Evolutionary conservation across 176 grass and related monocot genomes (phyloP), one percentile per base, ranked within the genome.

Genomic region (Stipa capillata): DNA sequence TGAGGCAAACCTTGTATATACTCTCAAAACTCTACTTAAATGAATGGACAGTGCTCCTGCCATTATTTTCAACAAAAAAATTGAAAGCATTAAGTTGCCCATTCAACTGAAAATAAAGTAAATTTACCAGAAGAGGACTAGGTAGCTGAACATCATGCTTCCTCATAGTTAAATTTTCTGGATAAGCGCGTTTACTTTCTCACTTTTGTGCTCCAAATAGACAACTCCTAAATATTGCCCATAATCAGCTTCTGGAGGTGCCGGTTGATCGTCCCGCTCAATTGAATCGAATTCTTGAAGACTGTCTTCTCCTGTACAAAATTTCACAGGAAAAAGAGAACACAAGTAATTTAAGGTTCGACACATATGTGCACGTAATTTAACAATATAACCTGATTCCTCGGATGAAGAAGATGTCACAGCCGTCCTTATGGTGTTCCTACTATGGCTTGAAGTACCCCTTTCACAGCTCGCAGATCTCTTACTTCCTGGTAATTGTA

Each of bases 111-210:
- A 16, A 5, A 5, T 24, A 36, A 40, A n/a, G 9, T 15, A 62
- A 57, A 13, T 8, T 57, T 76, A 76, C 72, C 72, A 84, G 72
- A 65, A 24, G 42, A 68, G 49, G 48, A 44, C 27, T 40, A 3
- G 48, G 72, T 41, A 20, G 62, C 31, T 76, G 35, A 61, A 73
- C 16, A 70, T 67, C 43, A 4, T 13, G 36, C 37, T 82, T 72
- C 7, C 33, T 72, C 41, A 84, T 85, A 72, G 72, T 62, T 42
- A 33, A 33, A 78, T 43, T 53, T 54, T 12, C 45, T 79, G 2
- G 43, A 85, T 61, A 72, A 79, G 29, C 35, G 7, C 8, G 8
- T 37, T n/a, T 85, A 79, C 54, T 72, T 44, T 85, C 0, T 37
- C 52, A n/a, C 72, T 42, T 40, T 56, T 75, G 72, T 54, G 31